Evolutionary conservation across 1,139 yeast species (phyloP).

Genomic region (Yamadazyma atlantica): DNA sequence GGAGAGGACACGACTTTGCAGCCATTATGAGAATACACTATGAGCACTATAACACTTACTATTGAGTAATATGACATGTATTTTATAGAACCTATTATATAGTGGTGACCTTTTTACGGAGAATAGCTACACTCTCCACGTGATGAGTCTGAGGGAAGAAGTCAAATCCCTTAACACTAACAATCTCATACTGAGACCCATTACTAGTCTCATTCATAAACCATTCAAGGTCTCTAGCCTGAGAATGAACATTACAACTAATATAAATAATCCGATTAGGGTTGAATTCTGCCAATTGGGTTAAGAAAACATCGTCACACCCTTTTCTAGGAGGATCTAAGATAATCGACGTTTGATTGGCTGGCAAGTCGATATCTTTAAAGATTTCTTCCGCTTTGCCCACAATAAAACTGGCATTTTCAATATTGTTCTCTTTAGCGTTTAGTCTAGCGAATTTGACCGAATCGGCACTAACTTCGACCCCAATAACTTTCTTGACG

Average conservation of each 20-base stretch:
- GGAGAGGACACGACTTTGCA: too few species aligned
- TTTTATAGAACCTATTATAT: too few species aligned
- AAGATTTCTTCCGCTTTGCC: slow-evolving; percentile 94
- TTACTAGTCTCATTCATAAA: slow-evolving; percentile 66
- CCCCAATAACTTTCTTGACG: slow-evolving; percentile 85
- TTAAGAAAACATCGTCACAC: slow-evolving; percentile 83
- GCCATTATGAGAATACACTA: too few species aligned
- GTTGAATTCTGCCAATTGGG: slow-evolving; percentile 76
- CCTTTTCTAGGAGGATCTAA: slow-evolving; percentile 98
- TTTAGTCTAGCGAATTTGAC: slow-evolving; percentile 84
- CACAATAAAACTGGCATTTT: slow-evolving; percentile 78
- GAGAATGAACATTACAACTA: slow-evolving; percentile 96
- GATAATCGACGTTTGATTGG: slow-evolving; percentile 78
- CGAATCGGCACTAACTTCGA: slow-evolving; percentile 89
- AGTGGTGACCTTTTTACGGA: slow-evolving; percentile 39
- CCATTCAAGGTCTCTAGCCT: slow-evolving; percentile 90
- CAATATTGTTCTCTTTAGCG: slow-evolving; percentile 70
- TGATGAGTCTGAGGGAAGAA: slow-evolving; percentile 92
- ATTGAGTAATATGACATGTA: slow-evolving; percentile 3
- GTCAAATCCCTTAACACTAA: slow-evolving; percentile 89
- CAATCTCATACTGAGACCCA: slow-evolving; percentile 65
- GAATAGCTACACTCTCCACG: slow-evolving; percentile 92
- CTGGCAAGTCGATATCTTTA: slow-evolving; percentile 69
- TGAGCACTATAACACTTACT: too few species aligned
- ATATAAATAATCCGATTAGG: slow-evolving; percentile 90